Base-by-base conservation (phyloP, 2,329 filamentous ascomycete genomes). In the Sphaerulina populicola region DNA sequence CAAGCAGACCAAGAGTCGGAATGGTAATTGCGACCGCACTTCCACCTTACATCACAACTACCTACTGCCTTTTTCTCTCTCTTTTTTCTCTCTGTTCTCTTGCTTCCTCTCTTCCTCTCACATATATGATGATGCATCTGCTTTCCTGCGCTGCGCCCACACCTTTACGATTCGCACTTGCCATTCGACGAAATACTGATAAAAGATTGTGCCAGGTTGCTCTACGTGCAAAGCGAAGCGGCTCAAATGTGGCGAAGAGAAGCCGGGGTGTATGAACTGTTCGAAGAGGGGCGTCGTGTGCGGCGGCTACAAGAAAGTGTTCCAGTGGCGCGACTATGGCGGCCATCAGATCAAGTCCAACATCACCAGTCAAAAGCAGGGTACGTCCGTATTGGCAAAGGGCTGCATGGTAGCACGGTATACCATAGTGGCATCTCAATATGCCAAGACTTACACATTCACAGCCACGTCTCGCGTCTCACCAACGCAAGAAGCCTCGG, bases 1-100 rank as follows among this genome's bases (percentile, higher is more conserved):
- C 29, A 87, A 86, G 64, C 83, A 86, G 69, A 83, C 82, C 54
- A 87, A 87, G 68, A 86, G 82, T 70, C 80, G 83, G 60, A 86
- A 86, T 72, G 83, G 83, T 86, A 79, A 61, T 76, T 69, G 47
- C 42, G 23, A 27, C 23, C 23, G 6, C 23, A 27, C 23, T 27
- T 35, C 43, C 45, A 45, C 51, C 45, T 40, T 39, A 51, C 53
- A 47, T 42, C 23, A 29, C 31, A 31, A 49, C 46, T 18, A 47
- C 41, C 42, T 27, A 30, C 30, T 41, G 23, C 23, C 23, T 4
- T 27, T 27, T 27, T 7, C 6, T 27, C 6, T 27, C 23, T 27
- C 23, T 27, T 7, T 6, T 27, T 1, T 27, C 23, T 27, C 23
- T 7, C 18, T 7, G 23, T 7, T 52, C 39, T 27, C 4, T 30